Evolutionary conservation across 2,329 filamentous ascomycete genomes (phyloP), one percentile per base, ranked within the genome.

Genomic region (Venturia pyrina): DNA sequence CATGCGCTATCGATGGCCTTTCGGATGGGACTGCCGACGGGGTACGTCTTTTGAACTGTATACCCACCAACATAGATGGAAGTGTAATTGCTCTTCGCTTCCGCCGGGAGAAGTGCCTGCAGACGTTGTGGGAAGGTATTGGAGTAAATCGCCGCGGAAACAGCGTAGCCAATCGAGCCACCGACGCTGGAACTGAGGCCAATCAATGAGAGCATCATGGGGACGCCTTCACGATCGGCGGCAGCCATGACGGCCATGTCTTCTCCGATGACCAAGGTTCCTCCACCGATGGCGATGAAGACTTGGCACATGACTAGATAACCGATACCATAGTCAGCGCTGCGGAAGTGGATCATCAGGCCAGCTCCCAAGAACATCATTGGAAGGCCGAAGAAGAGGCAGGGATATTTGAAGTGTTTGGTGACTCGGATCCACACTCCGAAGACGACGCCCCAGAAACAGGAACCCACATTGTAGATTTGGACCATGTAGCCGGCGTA

Each of bases 401-500:
- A 46, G 21, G 71, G 68, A 69, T 69, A 73, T 66, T 75, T 75
- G 68, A 69, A 73, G 10, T 68, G 69, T 57, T 70, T 69, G 0
- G 69, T 69, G 37, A 69, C 68, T 46, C 69, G 69, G 68, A 73
- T 68, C 37, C 41, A 37, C 1, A 50, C 6, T 24, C 66, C 66
- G 61, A 72, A 68, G 37, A 70, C 66, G 65, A 75, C 68, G 13
- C 69, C 67, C 66, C 68, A 71, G 62, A 74, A 62, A 24, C 70
- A 68, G 21, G 70, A 73, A 11, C 70, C 72, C 50, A 79, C 72
- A 17, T 74, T 73, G 70, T 76, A 78, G 34, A 74, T 73, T 68
- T 75, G 19, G 1, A 62, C 65, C 19, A 75, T 67, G 60, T 67
- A 70, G 48, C 44, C 40, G 13, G 66, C 65, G 13, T 63, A 32